Base-by-base conservation (phyloP, 1,284 basidiomycete species). In the Erythrobasidium hasegawianum region DNA sequence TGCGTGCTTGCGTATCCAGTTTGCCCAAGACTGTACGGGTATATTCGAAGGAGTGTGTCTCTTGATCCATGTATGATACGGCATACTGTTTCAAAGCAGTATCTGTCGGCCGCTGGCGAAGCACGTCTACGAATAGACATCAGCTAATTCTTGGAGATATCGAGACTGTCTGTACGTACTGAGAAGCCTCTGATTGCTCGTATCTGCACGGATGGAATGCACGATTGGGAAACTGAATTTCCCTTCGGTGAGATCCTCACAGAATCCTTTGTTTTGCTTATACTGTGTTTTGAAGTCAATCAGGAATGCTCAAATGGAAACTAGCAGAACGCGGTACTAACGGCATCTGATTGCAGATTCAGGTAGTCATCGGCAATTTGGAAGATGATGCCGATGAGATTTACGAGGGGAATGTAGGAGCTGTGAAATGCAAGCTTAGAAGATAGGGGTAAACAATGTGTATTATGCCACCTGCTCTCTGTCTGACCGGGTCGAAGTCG, bases 321-420 rank as follows among this genome's bases (percentile, higher is more conserved):
- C n/a, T n/a, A n/a, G n/a, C n/a, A 33, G 33, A 45, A 13, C 20
- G 16, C 66, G n/a, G 50, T 26, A 69, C 77, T 41, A 71, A 90
- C 91, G 80, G 90, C 84, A 24, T 83, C 83, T 54, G 88, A 91
- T 73, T 94, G 87, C 39, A 98, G 80, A 76, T 98, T 98, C 87
- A 96, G 90, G 68, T 95, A 91, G 76, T 99, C 95, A 76, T 99
- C 96, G 22, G 94, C 82, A 71, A 99, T 96, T 77, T 98, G 96
- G 77, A 95, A 97, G 74, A 87, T 89, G 14, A 97, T 84, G 1
- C 95, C 92, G 70, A 98, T 89, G 10, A 97, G 82, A 76, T 97
- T 97, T 64, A 95, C 90, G 1, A 98, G 83, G 0, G 93, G 92
- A 0, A 97, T 84, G 69, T 89, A 95, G 77, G 95, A 85, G 18